Percentiles rank a stretch among this genome's conserved stretches.
phyloP scores from a whole-genome alignment of 2,329 filamentous ascomycete species.

The Monascus ruber region DNA sequence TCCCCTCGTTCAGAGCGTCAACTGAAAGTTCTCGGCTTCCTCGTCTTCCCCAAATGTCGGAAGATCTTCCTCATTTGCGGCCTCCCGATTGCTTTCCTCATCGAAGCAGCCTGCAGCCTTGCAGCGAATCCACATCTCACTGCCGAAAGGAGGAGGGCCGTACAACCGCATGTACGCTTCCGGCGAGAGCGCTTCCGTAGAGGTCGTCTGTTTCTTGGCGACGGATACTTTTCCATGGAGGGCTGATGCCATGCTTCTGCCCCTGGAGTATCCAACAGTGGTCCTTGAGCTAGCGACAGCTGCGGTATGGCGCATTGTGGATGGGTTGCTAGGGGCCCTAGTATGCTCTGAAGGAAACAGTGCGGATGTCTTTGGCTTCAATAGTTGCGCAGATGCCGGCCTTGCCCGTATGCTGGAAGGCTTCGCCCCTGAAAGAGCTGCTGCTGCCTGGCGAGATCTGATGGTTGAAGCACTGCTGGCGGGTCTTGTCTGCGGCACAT shows the following conservation, averaged over 20 bases:
- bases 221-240: constrained; percentile 15
- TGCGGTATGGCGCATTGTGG: constrained; percentile 46
- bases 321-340: constrained; percentile 37
- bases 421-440: constrained; percentile 23
- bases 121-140: constrained; percentile 33
- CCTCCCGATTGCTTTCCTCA: constrained; percentile 12
- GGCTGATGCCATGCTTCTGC: constrained; percentile 38
- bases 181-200: constrained; percentile 25
- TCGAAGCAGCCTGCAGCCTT: constrained; percentile 29
- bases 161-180: constrained; percentile 33
- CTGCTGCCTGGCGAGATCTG: constrained; percentile 30
- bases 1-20: constrained; percentile 18
- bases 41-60: constrained; percentile 28
- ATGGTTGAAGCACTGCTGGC: constrained; percentile 26
- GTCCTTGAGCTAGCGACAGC: constrained; percentile 61
- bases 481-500: constrained; percentile 4
- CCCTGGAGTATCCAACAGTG: constrained; percentile 76
- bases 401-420: constrained; percentile 22
- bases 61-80: constrained; percentile 16
- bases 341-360: constrained; percentile 16
- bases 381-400: constrained; percentile 16
- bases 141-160: constrained; percentile 30
- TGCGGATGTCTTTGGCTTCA: constrained; percentile 28
- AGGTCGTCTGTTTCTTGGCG: constrained; percentile 10
- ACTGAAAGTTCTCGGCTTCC: constrained; percentile 28